phyloP scores from a whole-genome alignment of 73 alveolate genomes.

The Tetrahymena borealis region DNA sequence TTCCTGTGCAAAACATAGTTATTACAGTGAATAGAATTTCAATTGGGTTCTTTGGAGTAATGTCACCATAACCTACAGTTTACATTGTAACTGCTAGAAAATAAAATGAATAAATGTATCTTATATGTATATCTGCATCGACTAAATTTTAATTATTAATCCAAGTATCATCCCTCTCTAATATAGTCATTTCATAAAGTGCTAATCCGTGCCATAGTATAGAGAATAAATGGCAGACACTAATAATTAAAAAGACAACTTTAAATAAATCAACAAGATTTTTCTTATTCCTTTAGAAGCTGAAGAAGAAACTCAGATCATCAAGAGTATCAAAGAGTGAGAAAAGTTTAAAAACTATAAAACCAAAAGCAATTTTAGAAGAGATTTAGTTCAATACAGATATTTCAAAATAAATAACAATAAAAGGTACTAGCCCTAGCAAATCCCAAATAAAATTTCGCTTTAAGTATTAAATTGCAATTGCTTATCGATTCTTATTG shows the following conservation, averaged over 20 bases:
- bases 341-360: background rate
- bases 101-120: conserved; percentile 62
- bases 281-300: background rate
- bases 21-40: conserved; percentile 56
- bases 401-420: background rate
- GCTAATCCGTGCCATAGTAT: background rate
- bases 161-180: background rate
- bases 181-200: background rate
- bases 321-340: background rate
- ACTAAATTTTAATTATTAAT: background rate
- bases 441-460: background rate
- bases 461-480: background rate
- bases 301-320: background rate
- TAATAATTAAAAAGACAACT: background rate
- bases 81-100: conserved; percentile 89
- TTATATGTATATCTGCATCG: background rate
- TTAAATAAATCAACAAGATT: background rate
- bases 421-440: background rate
- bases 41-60: conserved; percentile 55
- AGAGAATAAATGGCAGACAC: background rate
- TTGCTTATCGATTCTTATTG: background rate
- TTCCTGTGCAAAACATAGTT: conserved; percentile 72
- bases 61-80: conserved; percentile 90
- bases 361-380: background rate
- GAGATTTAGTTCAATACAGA: background rate